A percentile compares a stretch with the other conserved stretches of the same genome.
Conservation (phyloP, 2,329 filamentous ascomycete genomes). For the Botrytis pseudocinerea region DNA sequence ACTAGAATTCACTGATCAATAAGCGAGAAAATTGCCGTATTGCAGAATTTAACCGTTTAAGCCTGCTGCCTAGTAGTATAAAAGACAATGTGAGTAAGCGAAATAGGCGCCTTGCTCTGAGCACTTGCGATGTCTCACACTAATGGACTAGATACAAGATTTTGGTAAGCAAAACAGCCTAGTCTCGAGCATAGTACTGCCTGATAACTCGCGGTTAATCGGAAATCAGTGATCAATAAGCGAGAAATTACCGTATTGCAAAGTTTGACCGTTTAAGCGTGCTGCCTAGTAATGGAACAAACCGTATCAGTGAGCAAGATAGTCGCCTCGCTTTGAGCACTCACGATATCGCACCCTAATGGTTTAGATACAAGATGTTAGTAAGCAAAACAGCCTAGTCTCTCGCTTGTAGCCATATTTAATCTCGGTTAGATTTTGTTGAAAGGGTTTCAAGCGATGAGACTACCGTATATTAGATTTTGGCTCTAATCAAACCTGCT, state of each 20-base stretch:
- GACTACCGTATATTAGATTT: neutral
- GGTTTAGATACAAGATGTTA: no score
- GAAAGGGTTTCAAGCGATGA: neutral
- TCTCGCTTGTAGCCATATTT: neutral
- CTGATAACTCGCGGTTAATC: neutral
- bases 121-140: no score
- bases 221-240: neutral
- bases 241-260: neutral
- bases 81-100: no score
- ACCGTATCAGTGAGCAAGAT: neutral
- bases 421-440: neutral
- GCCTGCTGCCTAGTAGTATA: neutral
- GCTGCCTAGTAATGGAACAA: neutral
- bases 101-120: no score
- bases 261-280: neutral
- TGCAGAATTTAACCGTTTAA: neutral
- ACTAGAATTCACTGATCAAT: neutral
- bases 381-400: neutral
- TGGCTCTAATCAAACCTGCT: neutral
- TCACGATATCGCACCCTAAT: neutral
- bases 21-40: neutral
- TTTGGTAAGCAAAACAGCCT: neutral
- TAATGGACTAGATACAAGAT: no score
- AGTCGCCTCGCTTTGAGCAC: neutral
- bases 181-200: no score